These are phyloP conservation scores for Daldinia sp. DNA, from an alignment of 2,329 filamentous ascomycete genomes.

Conservation along the genomic window DNA sequence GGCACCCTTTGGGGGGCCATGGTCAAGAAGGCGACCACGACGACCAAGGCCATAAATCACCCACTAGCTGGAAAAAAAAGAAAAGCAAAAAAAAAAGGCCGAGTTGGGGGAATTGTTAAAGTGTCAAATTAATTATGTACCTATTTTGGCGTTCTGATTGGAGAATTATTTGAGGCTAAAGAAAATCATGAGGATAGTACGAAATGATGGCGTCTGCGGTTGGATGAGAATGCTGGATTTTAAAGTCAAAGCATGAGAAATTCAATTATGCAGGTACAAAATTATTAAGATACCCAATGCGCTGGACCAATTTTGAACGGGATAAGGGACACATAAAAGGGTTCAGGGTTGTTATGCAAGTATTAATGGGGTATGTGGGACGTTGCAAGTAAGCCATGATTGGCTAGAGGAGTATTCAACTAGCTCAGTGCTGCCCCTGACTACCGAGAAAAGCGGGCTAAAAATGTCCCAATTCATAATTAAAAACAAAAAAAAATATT, in stretches of 20 bases:
- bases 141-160: neutral
- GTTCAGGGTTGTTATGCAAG: neutral
- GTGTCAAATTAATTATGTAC: neutral
- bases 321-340: too few relatives aligned
- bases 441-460: slow-evolving; percentile 28
- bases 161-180: neutral
- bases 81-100: too few relatives aligned
- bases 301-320: too few relatives aligned
- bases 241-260: neutral
- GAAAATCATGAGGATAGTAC: neutral
- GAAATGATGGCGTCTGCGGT: too few relatives aligned
- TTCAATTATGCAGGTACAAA: neutral
- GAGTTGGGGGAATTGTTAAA: neutral
- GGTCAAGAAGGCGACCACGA: slow-evolving; percentile 24
- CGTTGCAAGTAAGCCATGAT: neutral
- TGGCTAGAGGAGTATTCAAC: too few relatives aligned
- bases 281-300: neutral
- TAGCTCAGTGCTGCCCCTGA: slow-evolving; percentile 29
- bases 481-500: slow-evolving; percentile 22
- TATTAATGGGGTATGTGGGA: slow-evolving; percentile 10
- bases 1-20: slow-evolving; percentile 20
- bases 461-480: slow-evolving; percentile 9
- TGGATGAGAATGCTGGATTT: too few relatives aligned
- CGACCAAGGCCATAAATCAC: slow-evolving; percentile 23
- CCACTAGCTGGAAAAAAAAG: too few relatives aligned